Base-by-base conservation (phyloP, 2,329 filamentous ascomycete genomes). In the Cytospora schulzeri region DNA sequence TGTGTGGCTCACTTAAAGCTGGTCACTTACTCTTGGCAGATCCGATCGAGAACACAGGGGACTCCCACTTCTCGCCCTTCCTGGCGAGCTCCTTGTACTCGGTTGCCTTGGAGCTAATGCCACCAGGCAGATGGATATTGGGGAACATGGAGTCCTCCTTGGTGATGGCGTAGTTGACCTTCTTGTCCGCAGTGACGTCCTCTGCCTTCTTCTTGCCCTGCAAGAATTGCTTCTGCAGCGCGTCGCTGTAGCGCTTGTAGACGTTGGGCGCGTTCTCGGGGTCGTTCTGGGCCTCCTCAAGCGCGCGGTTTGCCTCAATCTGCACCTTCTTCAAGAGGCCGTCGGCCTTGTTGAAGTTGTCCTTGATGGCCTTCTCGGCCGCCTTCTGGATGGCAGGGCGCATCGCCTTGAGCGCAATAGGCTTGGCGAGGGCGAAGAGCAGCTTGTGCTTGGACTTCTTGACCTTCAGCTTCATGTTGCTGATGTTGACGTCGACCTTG, bases 361-460 rank as follows among this genome's bases (percentile, higher is more conserved):
- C 88, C 76, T 90, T 92, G 78, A 99, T 92, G 71, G 92, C 87
- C 80, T 94, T 92, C 81, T 97, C 94, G 1, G 96, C 79, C 2
- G 90, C 90, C 83, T 95, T 96, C 77, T 95, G 88, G 65, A 99
- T 82, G 22, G 87, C 90, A 38, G 94, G 93, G 56, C 91, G 89
- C 71, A 99, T 85, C 31, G 93, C 87, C 79, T 89, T 92, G 74
- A 97, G 84, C 69, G 96, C 83, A 29, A 98, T 75, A 5, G 93
- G 92, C 84, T 97, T 97, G 83, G 94, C 90, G 45, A 97, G 75
- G 62, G 81, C 81, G 77, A 98, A 97, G 26, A 98, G 83, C 15
- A 95, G 73, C 85, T 97, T 99, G 85, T 98, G 93, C 76, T 90
- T 96, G 60, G 93, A 97, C 82, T 97, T 88, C 84, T 93, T 93